These are phyloP conservation scores for Thalassiosira exigua DNA, from an alignment of 352 stramenopile genomes.

Conservation along the genomic window DNA sequence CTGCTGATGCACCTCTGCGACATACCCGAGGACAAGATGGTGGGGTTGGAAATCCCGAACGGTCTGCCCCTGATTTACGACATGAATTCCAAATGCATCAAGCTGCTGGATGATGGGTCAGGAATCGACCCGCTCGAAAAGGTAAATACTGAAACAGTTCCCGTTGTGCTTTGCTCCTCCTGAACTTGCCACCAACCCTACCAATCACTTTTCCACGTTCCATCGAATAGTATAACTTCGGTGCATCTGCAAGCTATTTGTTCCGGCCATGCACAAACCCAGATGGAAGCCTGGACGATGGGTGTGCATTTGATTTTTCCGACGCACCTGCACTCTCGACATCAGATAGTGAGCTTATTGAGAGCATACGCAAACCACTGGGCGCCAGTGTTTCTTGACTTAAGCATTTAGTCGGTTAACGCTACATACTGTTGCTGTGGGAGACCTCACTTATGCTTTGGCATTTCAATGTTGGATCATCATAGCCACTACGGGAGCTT, in stretches of 20 bases:
- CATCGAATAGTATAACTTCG: conserved; percentile 88
- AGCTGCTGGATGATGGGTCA: conserved; percentile 84
- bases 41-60: conserved; percentile 95
- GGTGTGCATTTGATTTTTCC: conserved; percentile 36
- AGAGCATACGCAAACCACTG: conserved; percentile 21
- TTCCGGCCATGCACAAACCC: conserved; percentile 82
- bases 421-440: too few species aligned
- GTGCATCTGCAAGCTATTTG: conserved; percentile 77
- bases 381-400: background rate
- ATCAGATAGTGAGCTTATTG: conserved; percentile 36
- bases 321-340: conserved; percentile 24
- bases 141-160: too few species aligned
- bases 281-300: conserved; percentile 67
- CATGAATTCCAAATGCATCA: conserved; percentile 87
- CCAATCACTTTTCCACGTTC: too few species aligned
- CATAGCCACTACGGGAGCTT: too few species aligned
- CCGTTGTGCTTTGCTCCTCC: too few species aligned
- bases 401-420: too few species aligned
- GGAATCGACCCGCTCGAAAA: conserved; percentile 77
- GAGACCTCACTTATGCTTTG: too few species aligned
- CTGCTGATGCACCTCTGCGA: conserved; percentile 97
- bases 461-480: too few species aligned
- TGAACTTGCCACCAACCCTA: too few species aligned
- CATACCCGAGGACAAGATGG: conserved; percentile 95
- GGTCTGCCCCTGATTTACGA: conserved; percentile 96